Base-by-base conservation (phyloP, 2,329 filamentous ascomycete species). In the Fusarium nanum region DNA sequence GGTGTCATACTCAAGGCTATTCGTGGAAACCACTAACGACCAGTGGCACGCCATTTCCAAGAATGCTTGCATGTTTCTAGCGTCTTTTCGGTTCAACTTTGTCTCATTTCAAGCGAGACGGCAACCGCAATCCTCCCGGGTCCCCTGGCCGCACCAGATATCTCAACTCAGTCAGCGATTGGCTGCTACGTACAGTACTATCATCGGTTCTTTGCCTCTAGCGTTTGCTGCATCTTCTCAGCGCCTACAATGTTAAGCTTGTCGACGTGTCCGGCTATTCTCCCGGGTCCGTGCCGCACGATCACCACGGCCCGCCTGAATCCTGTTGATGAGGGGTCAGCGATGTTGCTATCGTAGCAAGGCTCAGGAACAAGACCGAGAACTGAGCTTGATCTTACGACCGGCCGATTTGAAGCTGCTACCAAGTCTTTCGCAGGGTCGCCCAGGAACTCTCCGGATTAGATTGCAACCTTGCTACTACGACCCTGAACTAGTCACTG, bases 221-320 rank as follows among this genome's bases (percentile, higher is more conserved):
- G 34, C 34, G 20, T 47, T 57, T 28, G 49, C 37, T 30, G 41
- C 46, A 52, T 27, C 37, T 40, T 40, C 25, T n/a, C 47, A 47
- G 52, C 54, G 41, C 27, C 41, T n/a, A 30, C 41, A 37, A 27
- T 18, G 28, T n/a, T 42, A 53, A 37, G 27, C 18, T 64, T 28
- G 20, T 59, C 28, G 34, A 42, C 37, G 11, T 22, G 20, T 55
- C 34, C 23, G 42, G 30, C 44, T 32, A 54, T 66, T 45, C 20
- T 46, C 41, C 59, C 59, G 46, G 52, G 27, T 27, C 55, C 50
- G 45, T 47, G 70, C 72, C 72, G 37, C 61, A 63, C 10, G 47
- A 64, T 60, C 67, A 60, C 61, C 69, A 74, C 61, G 72, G 67
- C 67, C 72, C 72, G 72, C 48, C n/a, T 28, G 47, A 56, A 67